Percentiles rank a stretch among this genome's conserved stretches.
Evolutionary conservation across 305 asterid genomes (phyloP).

Genomic region (Fraxinus xanthoxyloides): DNA sequence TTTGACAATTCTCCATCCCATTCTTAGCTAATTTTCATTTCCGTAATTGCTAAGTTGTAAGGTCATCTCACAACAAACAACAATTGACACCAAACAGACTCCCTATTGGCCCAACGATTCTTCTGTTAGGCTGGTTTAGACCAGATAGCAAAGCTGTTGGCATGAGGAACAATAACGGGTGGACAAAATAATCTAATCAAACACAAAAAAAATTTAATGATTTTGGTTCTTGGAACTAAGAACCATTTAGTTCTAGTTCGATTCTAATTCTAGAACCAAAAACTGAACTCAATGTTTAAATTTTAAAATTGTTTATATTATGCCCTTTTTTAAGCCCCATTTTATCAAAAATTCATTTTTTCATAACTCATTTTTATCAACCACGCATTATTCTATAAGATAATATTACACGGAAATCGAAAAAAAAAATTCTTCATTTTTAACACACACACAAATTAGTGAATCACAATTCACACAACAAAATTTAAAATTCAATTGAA

Average conservation of each 20-base stretch:
- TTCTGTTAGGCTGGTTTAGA: constrained; percentile 14
- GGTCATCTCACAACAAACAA: constrained; percentile 32
- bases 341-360: too few species aligned
- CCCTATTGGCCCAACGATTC: neutral
- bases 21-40: constrained; percentile 4
- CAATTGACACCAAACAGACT: neutral
- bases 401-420: too few species aligned
- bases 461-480: neutral
- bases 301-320: neutral
- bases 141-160: neutral
- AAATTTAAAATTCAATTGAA: neutral
- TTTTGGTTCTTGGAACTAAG: too few species aligned
- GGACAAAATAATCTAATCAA: neutral
- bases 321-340: too few species aligned
- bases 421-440: too few species aligned
- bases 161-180: neutral
- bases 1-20: constrained; percentile 14
- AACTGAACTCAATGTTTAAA: too few species aligned
- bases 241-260: neutral
- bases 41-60: constrained; percentile 11
- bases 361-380: too few species aligned
- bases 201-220: neutral
- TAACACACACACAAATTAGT: neutral
- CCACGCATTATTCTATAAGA: too few species aligned
- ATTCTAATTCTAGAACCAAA: too few species aligned